These are phyloP conservation scores for Ogataea thermomethanolica DNA, from an alignment of 805 yeast genomes.

Conservation along the genomic window DNA sequence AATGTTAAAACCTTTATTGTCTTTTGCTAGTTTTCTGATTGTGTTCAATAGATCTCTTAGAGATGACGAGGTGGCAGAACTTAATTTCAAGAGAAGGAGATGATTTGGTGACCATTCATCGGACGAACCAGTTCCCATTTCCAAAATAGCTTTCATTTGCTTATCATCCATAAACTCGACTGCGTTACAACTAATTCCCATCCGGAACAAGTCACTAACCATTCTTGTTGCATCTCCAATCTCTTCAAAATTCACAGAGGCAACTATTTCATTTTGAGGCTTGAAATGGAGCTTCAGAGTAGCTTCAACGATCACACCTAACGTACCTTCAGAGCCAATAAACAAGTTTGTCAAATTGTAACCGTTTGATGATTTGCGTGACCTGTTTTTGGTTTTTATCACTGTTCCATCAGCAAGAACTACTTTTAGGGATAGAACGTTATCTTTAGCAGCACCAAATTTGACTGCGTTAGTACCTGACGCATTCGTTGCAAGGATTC, in stretches of 20 bases:
- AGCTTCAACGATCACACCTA: conserved; percentile 76
- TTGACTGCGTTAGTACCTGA: conserved; percentile 77
- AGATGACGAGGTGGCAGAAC: conserved; percentile 41
- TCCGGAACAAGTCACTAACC: conserved; percentile 56
- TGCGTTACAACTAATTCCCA: conserved; percentile 68
- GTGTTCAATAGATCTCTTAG: conserved; percentile 42
- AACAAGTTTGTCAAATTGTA: conserved; percentile 74
- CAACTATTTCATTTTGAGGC: conserved; percentile 64
- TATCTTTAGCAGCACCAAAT: conserved; percentile 78
- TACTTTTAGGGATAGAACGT: conserved; percentile 63
- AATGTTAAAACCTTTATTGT: conserved; percentile 52
- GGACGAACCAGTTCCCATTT: conserved; percentile 37
- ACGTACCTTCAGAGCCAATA: conserved; percentile 75
- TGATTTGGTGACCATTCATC: conserved; percentile 32
- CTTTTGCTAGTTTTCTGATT: conserved; percentile 48
- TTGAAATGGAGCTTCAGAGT: conserved; percentile 65
- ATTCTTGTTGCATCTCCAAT: conserved; percentile 70
- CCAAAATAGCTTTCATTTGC: conserved; percentile 65
- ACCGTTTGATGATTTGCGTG: conserved; percentile 76
- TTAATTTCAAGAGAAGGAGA: conserved; percentile 56
- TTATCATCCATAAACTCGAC: conserved; percentile 70
- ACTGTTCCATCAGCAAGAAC: conserved; percentile 80
- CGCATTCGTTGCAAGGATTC: conserved; percentile 71
- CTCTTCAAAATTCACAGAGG: conserved; percentile 63
- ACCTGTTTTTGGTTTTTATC: conserved; percentile 69